phyloP scores from a whole-genome alignment of 78 protist species.

The Planoprotostelium fungivorum region DNA sequence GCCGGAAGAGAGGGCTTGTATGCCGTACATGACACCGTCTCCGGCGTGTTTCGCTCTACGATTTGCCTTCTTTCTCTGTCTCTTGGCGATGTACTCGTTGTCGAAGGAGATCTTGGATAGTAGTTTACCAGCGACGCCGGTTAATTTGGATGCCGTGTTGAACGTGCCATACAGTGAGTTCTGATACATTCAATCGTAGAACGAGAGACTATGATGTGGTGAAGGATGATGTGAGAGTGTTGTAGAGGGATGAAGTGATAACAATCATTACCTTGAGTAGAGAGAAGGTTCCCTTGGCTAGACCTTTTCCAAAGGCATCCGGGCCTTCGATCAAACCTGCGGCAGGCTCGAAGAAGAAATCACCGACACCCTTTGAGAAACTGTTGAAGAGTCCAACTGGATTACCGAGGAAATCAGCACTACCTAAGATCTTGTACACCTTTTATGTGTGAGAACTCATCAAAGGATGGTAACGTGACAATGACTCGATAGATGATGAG shows the following conservation, averaged over 20 bases:
- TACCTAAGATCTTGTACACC: conserved; percentile 60
- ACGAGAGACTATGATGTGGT: conserved; percentile 6
- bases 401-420: conserved; percentile 78
- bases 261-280: background rate
- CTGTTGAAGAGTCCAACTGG: conserved; percentile 76
- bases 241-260: too few relatives aligned
- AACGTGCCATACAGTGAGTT: conserved; percentile 67
- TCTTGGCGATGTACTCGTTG: conserved; percentile 39
- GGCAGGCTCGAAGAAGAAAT: conserved; percentile 84
- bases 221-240: too few relatives aligned
- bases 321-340: conserved; percentile 64
- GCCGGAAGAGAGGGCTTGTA: conserved; percentile 7
- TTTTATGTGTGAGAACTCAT: background rate
- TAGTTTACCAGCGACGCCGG: conserved; percentile 60
- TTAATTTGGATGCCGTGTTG: conserved; percentile 51
- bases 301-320: conserved; percentile 62
- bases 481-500: too few relatives aligned
- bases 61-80: conserved; percentile 11
- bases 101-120: conserved; percentile 49
- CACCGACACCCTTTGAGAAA: conserved; percentile 71
- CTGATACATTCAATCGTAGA: too few relatives aligned
- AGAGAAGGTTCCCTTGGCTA: conserved; percentile 31
- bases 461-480: background rate
- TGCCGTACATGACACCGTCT: conserved; percentile 40
- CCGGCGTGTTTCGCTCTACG: conserved; percentile 48